phyloP scores from a whole-genome alignment of 1,284 basidiomycete genomes.

The Thelephora terrestris region DNA sequence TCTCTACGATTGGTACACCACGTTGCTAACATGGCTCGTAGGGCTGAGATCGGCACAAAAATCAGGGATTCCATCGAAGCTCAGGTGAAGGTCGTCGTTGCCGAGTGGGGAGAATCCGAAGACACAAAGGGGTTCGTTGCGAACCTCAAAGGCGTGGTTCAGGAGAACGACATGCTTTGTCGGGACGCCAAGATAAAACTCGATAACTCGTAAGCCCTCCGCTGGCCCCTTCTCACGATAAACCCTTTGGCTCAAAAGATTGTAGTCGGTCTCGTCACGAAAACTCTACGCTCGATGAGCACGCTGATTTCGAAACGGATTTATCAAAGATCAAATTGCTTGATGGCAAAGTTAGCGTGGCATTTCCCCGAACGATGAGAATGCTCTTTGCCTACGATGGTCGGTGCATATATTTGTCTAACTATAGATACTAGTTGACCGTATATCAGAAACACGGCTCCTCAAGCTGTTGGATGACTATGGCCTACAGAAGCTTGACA shows the following conservation, averaged over 20 bases:
- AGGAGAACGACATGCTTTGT: not conserved
- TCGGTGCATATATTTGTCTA: not conserved
- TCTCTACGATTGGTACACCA: not conserved
- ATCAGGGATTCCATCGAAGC: not conserved
- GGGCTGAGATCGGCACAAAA: not conserved
- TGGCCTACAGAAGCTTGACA: constrained; percentile 28
- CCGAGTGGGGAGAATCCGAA: not conserved
- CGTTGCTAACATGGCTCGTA: not conserved
- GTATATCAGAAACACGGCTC: not conserved
- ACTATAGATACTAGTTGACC: not conserved
- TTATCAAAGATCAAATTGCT: not conserved
- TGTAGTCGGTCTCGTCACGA: not conserved
- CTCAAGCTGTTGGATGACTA: constrained; percentile 31
- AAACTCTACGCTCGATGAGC: not conserved
- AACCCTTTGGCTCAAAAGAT: not conserved
- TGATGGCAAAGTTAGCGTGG: not conserved
- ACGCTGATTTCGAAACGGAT: not conserved
- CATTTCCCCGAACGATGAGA: not conserved
- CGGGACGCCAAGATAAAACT: not conserved
- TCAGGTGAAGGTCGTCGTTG: not conserved
- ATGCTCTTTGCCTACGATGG: not conserved
- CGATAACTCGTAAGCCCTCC: not conserved
- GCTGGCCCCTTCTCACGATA: not conserved
- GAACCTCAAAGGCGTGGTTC: not conserved
- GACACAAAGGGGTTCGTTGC: not conserved